Conservation (phyloP, 106 monocot species). For the Allium sativum region DNA sequence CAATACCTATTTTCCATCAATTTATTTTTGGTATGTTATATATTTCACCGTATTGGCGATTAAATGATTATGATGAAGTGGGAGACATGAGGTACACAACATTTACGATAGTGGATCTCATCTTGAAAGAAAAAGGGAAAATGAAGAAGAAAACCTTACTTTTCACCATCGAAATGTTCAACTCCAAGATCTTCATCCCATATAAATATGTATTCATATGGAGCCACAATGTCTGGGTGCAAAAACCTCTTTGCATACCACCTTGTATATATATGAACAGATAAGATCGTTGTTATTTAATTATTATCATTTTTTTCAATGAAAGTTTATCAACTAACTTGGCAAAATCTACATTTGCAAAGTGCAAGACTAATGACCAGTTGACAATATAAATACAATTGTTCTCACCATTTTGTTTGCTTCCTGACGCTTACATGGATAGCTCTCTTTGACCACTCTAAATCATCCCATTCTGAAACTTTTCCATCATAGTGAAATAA, state of each 20-base stretch:
- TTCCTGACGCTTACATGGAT: conserved; percentile 43
- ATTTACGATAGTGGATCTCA: too few species aligned
- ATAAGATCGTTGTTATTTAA: background rate
- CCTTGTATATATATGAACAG: conserved; percentile 14
- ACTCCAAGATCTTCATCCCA: conserved; percentile 63
- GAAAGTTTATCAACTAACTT: background rate
- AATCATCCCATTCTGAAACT: conserved; percentile 46
- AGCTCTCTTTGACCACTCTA: conserved; percentile 56
- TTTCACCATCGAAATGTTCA: conserved; percentile 52
- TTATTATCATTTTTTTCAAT: background rate
- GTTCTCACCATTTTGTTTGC: conserved; percentile 46
- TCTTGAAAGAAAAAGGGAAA: background rate
- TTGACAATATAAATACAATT: background rate
- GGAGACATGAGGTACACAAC: too few species aligned
- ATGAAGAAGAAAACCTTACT: conserved; percentile 17
- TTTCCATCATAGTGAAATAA: conserved; percentile 54
- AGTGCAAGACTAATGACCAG: too few species aligned
- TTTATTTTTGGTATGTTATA: too few species aligned
- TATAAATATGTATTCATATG: conserved; percentile 52
- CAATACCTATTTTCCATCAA: too few species aligned
- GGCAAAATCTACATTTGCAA: background rate
- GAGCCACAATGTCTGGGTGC: conserved; percentile 47
- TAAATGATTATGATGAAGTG: too few species aligned
- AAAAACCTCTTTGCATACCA: conserved; percentile 55
- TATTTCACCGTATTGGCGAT: too few species aligned